These are phyloP conservation scores for Acmispon strigosus DNA, from an alignment of 306 rosid genomes.

Conservation along the genomic window DNA sequence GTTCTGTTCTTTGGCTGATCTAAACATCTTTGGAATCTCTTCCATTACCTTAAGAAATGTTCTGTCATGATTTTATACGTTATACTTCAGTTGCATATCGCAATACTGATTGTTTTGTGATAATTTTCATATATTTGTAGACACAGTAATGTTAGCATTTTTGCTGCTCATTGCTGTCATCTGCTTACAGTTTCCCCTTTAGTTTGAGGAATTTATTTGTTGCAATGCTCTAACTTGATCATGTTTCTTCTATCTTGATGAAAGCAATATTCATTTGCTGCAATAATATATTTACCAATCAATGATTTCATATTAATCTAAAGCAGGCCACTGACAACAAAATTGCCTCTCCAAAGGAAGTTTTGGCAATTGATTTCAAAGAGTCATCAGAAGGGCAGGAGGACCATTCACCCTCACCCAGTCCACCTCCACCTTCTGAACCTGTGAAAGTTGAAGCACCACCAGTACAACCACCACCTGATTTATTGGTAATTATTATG, in stretches of 20 bases:
- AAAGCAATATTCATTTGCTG: not conserved
- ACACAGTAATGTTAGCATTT: not conserved
- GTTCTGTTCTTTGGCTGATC: not conserved
- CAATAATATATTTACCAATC: not conserved
- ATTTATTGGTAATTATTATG: conserved; percentile 63
- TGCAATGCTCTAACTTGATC: not conserved
- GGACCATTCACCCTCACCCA: conserved; percentile 38
- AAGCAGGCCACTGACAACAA: conserved; percentile 54
- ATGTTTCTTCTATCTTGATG: not conserved
- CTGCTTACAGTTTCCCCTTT: not conserved
- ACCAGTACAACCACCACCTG: conserved; percentile 74
- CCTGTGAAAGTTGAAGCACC: conserved; percentile 79
- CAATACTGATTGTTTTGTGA: not conserved
- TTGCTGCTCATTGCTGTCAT: not conserved
- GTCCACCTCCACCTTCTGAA: conserved; percentile 63
- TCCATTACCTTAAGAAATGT: not conserved
- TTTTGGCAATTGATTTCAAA: conserved; percentile 80
- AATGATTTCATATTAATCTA: conserved; percentile 18
- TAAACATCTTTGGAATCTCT: not conserved
- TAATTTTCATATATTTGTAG: not conserved
- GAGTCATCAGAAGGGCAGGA: conserved; percentile 53
- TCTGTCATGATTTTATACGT: not conserved
- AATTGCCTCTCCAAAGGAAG: conserved; percentile 65
- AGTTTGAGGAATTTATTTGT: not conserved
- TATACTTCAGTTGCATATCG: not conserved